Evolutionary conservation across 768 basidiomycete species (phyloP).

Genomic region (Lactarius deliciosus): DNA sequence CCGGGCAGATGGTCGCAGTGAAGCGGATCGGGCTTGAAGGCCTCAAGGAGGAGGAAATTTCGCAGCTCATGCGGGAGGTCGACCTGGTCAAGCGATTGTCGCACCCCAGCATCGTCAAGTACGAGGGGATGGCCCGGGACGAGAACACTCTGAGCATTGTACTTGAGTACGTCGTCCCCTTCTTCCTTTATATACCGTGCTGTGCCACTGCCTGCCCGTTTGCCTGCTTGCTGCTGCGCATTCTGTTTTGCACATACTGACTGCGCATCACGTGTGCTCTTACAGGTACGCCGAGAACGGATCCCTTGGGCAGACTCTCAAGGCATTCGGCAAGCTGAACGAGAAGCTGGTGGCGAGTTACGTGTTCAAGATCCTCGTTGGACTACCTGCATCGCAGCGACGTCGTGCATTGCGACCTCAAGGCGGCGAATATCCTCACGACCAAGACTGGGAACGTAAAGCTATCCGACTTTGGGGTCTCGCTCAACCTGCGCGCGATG

Average conservation of each 20-base stretch:
- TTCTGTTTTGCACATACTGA: neutral
- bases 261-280: conserved; percentile 25
- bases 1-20: conserved; percentile 99
- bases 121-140: conserved; percentile 93
- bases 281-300: conserved; percentile 93
- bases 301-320: conserved; percentile 88
- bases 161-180: conserved; percentile 69
- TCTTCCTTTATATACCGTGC: conserved; percentile 24
- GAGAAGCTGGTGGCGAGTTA: conserved; percentile 90
- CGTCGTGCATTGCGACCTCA: conserved; percentile 97
- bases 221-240: neutral
- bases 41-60: conserved; percentile 56
- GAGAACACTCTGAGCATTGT: conserved; percentile 87
- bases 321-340: conserved; percentile 90
- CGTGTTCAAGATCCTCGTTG: conserved; percentile 88
- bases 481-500: conserved; percentile 91
- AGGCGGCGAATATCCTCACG: conserved; percentile 98
- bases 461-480: conserved; percentile 92
- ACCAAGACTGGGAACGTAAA: conserved; percentile 98
- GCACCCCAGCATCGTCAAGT: conserved; percentile 96
- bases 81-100: conserved; percentile 86
- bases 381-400: conserved; percentile 88
- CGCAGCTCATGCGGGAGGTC: conserved; percentile 82
- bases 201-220: neutral
- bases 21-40: conserved; percentile 92